Evolutionary conservation across 2,329 filamentous ascomycete species (phyloP).

Genomic region (Triangularia verruculosa): DNA sequence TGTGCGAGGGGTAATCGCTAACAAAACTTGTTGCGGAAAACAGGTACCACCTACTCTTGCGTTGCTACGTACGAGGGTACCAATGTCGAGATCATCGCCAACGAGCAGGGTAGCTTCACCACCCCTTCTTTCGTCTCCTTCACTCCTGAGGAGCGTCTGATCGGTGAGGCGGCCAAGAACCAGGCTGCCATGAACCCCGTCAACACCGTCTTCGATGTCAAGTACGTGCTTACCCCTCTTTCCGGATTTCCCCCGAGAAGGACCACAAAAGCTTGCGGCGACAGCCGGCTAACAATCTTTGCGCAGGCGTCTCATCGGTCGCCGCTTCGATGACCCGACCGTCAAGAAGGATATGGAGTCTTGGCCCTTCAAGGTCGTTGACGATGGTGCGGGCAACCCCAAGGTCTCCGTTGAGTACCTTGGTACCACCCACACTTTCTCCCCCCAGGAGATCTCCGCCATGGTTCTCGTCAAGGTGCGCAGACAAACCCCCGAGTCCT

Average conservation of each 20-base stretch:
- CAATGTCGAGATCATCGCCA: slow-evolving; percentile 99
- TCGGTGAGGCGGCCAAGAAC: slow-evolving; percentile 99
- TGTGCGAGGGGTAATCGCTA: not conserved
- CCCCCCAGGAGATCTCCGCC: slow-evolving; percentile 96
- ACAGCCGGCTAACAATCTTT: slow-evolving; percentile 13
- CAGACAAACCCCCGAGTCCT: slow-evolving; percentile 12
- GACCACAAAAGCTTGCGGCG: not conserved
- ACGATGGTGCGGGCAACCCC: slow-evolving; percentile 75
- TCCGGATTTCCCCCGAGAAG: not conserved
- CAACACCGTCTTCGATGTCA: slow-evolving; percentile 99
- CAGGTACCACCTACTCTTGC: slow-evolving; percentile 99
- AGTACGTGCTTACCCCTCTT: slow-evolving; percentile 57
- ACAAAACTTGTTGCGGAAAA: not conserved
- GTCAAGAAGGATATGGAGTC: slow-evolving; percentile 99
- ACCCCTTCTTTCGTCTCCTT: slow-evolving; percentile 99
- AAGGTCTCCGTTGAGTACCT: slow-evolving; percentile 95
- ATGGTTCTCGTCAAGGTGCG: slow-evolving; percentile 97
- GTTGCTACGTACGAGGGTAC: slow-evolving; percentile 98
- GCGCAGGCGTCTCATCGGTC: slow-evolving; percentile 91
- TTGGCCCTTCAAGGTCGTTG: slow-evolving; percentile 98
- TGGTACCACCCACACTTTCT: slow-evolving; percentile 91
- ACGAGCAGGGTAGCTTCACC: slow-evolving; percentile 99
- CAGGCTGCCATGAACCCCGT: slow-evolving; percentile 98
- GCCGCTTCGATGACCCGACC: slow-evolving; percentile 88
- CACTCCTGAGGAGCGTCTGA: slow-evolving; percentile 97